Evolutionary conservation across 352 stramenopile species (phyloP).

Genomic region (Elongisporangium anandrum): DNA sequence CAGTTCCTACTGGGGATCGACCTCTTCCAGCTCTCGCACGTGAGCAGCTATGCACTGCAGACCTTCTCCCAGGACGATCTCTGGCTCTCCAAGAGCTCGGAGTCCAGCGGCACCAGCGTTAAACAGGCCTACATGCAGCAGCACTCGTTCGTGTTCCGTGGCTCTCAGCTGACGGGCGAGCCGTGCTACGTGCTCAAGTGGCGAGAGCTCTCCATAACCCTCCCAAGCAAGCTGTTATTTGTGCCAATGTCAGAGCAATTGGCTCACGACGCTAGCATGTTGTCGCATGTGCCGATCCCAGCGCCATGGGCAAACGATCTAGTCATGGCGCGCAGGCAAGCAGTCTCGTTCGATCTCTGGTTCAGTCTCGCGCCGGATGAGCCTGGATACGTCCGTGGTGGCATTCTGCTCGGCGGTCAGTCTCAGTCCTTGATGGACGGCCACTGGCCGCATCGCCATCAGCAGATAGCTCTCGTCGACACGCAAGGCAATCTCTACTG

Average conservation of each 20-base stretch:
- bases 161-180: not conserved
- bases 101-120: not conserved
- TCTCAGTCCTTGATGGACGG: not conserved
- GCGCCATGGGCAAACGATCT: too few relatives aligned
- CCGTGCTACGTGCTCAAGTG: too few relatives aligned
- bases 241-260: too few relatives aligned
- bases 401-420: constrained; percentile 9
- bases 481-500: constrained; percentile 7
- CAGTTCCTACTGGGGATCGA: constrained; percentile 18
- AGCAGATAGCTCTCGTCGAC: constrained; percentile 11
- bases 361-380: not conserved
- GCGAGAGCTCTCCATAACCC: too few relatives aligned
- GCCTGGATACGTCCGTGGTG: not conserved
- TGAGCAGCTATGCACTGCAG: constrained; percentile 7
- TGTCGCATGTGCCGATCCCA: too few relatives aligned
- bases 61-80: constrained; percentile 8
- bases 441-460: constrained; percentile 8
- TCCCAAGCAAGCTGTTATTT: too few relatives aligned
- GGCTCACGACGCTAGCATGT: too few relatives aligned
- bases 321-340: too few relatives aligned
- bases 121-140: constrained; percentile 11
- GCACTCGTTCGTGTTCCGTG: constrained; percentile 5
- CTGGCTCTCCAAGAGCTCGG: not conserved
- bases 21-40: constrained; percentile 22
- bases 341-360: not conserved